A percentile compares a stretch with the other conserved stretches of the same genome.
phyloP scores from a whole-genome alignment of 2,329 filamentous ascomycete genomes.

The Acephala macrosclerotiorum region DNA sequence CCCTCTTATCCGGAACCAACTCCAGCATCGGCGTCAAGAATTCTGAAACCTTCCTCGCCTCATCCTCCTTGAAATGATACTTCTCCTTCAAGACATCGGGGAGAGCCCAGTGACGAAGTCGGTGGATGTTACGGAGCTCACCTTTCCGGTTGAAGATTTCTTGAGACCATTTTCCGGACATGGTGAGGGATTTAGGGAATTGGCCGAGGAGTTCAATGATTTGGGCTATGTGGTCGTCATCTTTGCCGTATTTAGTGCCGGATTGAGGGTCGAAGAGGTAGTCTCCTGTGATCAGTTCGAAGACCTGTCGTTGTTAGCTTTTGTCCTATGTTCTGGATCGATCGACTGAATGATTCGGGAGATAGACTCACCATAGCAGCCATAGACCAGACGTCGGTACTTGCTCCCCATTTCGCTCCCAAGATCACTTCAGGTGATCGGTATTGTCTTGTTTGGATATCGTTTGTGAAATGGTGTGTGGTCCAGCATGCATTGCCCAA shows the following conservation, averaged over 20 bases:
- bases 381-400: slow-evolving; percentile 99
- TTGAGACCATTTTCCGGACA: slow-evolving; percentile 95
- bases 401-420: slow-evolving; percentile 98
- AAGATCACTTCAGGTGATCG: slow-evolving; percentile 96
- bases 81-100: slow-evolving; percentile 94
- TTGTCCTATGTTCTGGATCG: neutral
- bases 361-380: slow-evolving; percentile 85
- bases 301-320: slow-evolving; percentile 66
- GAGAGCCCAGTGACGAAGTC: slow-evolving; percentile 93
- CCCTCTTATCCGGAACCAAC: slow-evolving; percentile 83
- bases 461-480: slow-evolving; percentile 98
- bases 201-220: slow-evolving; percentile 96
- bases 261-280: slow-evolving; percentile 99
- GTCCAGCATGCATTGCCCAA: slow-evolving; percentile 99
- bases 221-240: slow-evolving; percentile 98
- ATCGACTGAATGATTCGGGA: neutral
- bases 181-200: slow-evolving; percentile 90
- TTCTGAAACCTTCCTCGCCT: slow-evolving; percentile 78
- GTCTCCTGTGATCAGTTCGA: slow-evolving; percentile 97
- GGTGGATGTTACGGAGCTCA: slow-evolving; percentile 95
- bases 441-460: slow-evolving; percentile 98
- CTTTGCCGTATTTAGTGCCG: slow-evolving; percentile 98
- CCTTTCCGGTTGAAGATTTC: slow-evolving; percentile 99
- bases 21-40: slow-evolving; percentile 94
- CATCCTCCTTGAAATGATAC: slow-evolving; percentile 90